Base-by-base conservation (phyloP, 176 grass and related monocot species). In the Aegilops umbellulata region DNA sequence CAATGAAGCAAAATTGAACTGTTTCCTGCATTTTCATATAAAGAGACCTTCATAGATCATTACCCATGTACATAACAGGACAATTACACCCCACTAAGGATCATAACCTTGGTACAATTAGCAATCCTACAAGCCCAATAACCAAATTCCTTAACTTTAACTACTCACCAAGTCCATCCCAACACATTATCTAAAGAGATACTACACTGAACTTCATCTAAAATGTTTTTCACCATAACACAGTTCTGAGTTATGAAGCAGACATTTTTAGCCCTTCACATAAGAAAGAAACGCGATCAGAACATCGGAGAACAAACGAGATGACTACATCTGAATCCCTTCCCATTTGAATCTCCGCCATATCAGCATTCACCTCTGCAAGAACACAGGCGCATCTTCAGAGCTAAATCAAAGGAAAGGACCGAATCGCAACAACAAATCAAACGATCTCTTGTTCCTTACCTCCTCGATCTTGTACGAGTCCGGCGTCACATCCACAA, bases 401-500 rank as follows among this genome's bases (percentile, higher is more conserved):
- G 85, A 72, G 64, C 55, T 20, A 76, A 86, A n/a, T 10, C 44
- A 80, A 60, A 79, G 16, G 69, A 57, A 86, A 34, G 27, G 3
- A 17, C 8, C 16, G 8, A 76, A 75, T 51, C 0, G 61, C 27
- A 22, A 19, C 20, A 84, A 2, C 5, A 24, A 78, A 84, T 80
- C 5, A 17, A 82, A 17, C 24, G 4, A 41, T 0, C 14, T 2
- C 25, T 47, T 88, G 22, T 2, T 23, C 2, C 39, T 77, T 85
- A 89, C 87, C 87, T 94, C 92, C 49, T 89, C 89, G 65, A 89
- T 91, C 77, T 82, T 87, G 83, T 91, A 94, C 14, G 86, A 78
- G 0, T 55, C 86, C 13, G 87, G 89, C 4, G 89, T 86, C 35
- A 91, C 23, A 24, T 94, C 89, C 22, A 16, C 80, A 1, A 94